These are phyloP conservation scores for Fraxinus baroniana DNA, from an alignment of 305 asterid genomes.

Conservation along the genomic window DNA sequence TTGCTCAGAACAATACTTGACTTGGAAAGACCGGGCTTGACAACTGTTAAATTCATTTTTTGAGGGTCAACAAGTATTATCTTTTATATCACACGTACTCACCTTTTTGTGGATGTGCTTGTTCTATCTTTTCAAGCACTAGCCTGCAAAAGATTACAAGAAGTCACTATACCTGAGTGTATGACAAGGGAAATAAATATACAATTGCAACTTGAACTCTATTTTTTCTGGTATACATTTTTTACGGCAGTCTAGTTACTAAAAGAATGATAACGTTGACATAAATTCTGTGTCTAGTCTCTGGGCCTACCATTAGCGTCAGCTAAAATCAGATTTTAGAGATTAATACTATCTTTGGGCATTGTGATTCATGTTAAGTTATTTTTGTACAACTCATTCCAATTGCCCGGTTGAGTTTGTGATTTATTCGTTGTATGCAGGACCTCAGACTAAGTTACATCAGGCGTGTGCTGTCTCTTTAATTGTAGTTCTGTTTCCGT, in stretches of 20 bases:
- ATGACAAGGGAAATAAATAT: neutral
- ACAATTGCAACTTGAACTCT: neutral
- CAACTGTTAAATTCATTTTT: too few species aligned
- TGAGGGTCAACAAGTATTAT: too few species aligned
- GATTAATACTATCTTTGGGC: neutral
- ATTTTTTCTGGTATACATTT: neutral
- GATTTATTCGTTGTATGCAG: neutral
- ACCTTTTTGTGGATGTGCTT: neutral
- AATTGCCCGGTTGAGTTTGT: constrained; percentile 21
- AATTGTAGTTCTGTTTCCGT: too few species aligned
- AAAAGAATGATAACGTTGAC: too few species aligned
- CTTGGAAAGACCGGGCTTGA: too few species aligned
- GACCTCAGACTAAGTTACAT: too few species aligned
- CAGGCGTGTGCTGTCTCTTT: too few species aligned
- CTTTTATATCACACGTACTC: neutral
- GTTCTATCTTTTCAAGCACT: neutral
- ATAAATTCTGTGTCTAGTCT: neutral
- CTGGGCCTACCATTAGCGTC: neutral
- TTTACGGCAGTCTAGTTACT: too few species aligned
- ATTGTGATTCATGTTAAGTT: constrained; percentile 6
- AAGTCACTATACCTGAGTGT: too few species aligned
- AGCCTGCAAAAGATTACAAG: neutral
- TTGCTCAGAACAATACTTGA: too few species aligned
- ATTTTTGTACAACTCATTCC: neutral
- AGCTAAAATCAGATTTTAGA: neutral